Evolutionary conservation across 495 filamentous ascomycete genomes (phyloP), one percentile per base, ranked within the genome.

Genomic region (Annulohypoxylon bovei): DNA sequence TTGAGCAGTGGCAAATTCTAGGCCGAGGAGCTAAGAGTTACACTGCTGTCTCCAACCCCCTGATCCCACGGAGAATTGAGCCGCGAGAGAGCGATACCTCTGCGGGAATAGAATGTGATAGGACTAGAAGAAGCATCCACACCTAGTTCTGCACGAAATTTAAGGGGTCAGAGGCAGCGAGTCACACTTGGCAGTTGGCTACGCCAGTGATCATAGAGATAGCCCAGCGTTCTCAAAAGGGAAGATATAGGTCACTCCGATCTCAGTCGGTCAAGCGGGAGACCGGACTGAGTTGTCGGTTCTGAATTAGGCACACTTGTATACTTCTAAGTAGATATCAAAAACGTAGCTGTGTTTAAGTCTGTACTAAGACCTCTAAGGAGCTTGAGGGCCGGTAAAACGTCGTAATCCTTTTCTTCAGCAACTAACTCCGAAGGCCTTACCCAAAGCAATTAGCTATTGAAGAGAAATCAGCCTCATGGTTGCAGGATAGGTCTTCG

Each of bases 171-270:
- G 25, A 23, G 18, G 39, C 11, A 44, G 39, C 33, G 25, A 23
- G 60, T 46, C 54, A 56, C 39, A 56, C 12, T 54, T 49, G 53
- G 28, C 22, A 6, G 25, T 42, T 56, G 66, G 30, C 22, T 57
- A 50, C 28, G 18, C 37, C 30, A 25, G 32, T 33, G 44, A 59
- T 46, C n/a, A 20, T 14, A 20, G 18, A 47, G 53, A 55, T 27
- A 35, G 18, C 20, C 18, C 23, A 14, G 23, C 1, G 61, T 61
- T 16, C 18, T 27, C 20, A 42, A 35, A 37, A 16, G 44, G 44
- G 59, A 6, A 40, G 53, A 35, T 40, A 39, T 22, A n/a, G 49
- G 50, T 9, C 39, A 40, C 46, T 6, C 18, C 22, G 59, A 27
- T 44, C 4, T 57, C 50, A 46, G 25, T 47, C 11, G 33, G 52